Evolutionary conservation across 345 rosid species (phyloP), one percentile per base, ranked within the genome.

Genomic region (Euphorbia pulcherrima): DNA sequence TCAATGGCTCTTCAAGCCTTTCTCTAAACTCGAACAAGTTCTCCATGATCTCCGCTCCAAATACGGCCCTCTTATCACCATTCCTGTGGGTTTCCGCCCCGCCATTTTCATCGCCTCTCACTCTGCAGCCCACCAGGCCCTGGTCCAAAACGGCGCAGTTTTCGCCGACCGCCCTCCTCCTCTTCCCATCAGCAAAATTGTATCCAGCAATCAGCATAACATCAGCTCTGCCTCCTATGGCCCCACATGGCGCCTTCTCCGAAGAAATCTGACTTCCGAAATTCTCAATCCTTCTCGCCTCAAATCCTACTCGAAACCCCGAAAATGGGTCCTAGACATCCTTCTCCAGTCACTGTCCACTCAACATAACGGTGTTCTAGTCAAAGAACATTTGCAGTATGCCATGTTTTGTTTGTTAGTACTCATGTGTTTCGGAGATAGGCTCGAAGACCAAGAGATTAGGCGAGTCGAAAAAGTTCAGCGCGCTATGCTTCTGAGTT

Each of bases 181-280:
- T 5, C 28, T 23, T 53, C 57, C 57, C 23, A 8, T 23, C 13
- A 1, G 28, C 27, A 53, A 53, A 53, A 16, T 53, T 8, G 2
- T 53, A 5, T 21, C 57, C 11, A 6, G 16, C 26, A 53, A 53
- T 53, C 57, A 53, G 28, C 57, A 21, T 23, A 53, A 53, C 14
- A 53, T 53, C 57, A 53, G 57, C 57, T 53, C 57, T 5, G 57
- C 57, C 57, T 53, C 28, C 28, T 53, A 53, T 24, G 57, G 57
- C 8, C 57, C 57, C 1, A 53, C 57, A 8, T 53, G 57, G 57
- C 57, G 57, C 14, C 28, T 53, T 21, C 57, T 53, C 13, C 57
- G 57, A 12, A 27, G 57, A 0, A 53, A 53, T 53, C 27, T 53
- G 28, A 53, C 57, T 12, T 53, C 57, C 14, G 27, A 21, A 53